Base-by-base conservation (phyloP, 225 moss, liverwort and hornwort species). In the Thuidium tamariscinum region DNA sequence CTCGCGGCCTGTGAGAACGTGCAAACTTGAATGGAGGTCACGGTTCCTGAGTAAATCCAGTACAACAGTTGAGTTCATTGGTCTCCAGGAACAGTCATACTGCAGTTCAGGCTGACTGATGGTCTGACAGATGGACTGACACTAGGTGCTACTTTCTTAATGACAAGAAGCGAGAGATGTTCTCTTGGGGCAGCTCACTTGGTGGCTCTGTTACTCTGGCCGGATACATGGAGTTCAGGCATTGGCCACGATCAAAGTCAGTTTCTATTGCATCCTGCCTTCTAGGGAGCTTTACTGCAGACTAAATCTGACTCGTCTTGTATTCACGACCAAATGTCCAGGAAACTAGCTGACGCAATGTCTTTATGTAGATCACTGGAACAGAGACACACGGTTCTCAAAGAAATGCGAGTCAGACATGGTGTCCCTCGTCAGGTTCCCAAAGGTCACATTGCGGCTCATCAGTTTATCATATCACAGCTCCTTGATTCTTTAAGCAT, bases 41-140 rank as follows among this genome's bases (percentile, higher is more conserved):
- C 85, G 73, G 88, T 74, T 88, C 60, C 83, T 88, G 88, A 65
- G 73, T 56, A 79, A 85, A 65, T 51, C 52, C 83, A 79, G 90
- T 81, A 88, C 88, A 51, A 54, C 70, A 87, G 71, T 88, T 88
- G 82, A 82, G 90, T 88, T 82, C 79, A 71, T 42, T 83, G 75
- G 84, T 76, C 84, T 87, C 57, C 72, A 85, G 72, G 81, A 72
- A 39, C 80, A 88, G 87, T 70, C 90, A 81, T 90, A 57, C 49
- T 81, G 69, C 81, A 87, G 82, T 82, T 82, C 82, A 85, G 65
- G 34, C 90, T 88, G 85, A 88, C 90, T 91, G 90, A 75, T 90
- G 75, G 36, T 9, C 86, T 86, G 86, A 88, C 88, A 88, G 83
- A 79, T 79, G 60, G 29, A 22, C 88, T 83, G 86, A 88, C 86